Conservation (phyloP, 352 stramenopile species). For the Phytopythium delawarense region DNA sequence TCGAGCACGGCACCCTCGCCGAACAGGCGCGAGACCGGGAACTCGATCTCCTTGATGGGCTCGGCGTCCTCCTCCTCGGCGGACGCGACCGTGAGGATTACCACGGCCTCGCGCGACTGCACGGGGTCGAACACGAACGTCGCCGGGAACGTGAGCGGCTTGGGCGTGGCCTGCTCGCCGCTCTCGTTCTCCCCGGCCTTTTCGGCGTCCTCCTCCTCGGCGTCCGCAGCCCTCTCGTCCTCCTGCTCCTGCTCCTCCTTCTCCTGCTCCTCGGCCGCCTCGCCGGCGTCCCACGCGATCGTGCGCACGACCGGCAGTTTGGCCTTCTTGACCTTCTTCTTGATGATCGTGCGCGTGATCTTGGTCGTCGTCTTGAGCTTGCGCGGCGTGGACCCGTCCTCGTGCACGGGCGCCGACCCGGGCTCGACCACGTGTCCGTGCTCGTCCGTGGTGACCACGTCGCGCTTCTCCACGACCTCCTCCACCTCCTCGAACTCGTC, state of each 20-base stretch:
- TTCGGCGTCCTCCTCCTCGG: slow-evolving; percentile 8
- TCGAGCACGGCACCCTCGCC: slow-evolving; percentile 45
- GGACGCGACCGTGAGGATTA: slow-evolving; percentile 57
- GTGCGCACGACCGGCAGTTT: slow-evolving; percentile 39
- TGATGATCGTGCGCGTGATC: slow-evolving; percentile 49
- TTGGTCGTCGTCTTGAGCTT: slow-evolving; percentile 61
- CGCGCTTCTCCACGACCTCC: slow-evolving; percentile 53
- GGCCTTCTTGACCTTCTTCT: slow-evolving; percentile 55
- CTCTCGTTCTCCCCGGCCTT: slow-evolving; percentile 7
- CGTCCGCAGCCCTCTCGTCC: slow-evolving; percentile 3
- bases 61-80: slow-evolving; percentile 45
- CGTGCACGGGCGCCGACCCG: slow-evolving; percentile 24
- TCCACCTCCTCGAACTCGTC: slow-evolving; percentile 43
- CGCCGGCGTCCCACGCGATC: slow-evolving; percentile 25
- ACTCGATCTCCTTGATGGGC: slow-evolving; percentile 73
- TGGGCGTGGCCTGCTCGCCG: slow-evolving; percentile 4
- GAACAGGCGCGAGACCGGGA: slow-evolving; percentile 73
- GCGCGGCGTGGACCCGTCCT: slow-evolving; percentile 20
- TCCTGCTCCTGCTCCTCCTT: slow-evolving; percentile 2
- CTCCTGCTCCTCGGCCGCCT: not conserved
- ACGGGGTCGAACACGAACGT: slow-evolving; percentile 82
- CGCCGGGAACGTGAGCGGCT: slow-evolving; percentile 37
- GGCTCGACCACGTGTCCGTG: slow-evolving; percentile 41
- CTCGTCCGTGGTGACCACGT: slow-evolving; percentile 45
- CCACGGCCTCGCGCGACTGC: slow-evolving; percentile 75